phyloP scores from a whole-genome alignment of 129 eudicot species.

The Pittosporum tobira region DNA sequence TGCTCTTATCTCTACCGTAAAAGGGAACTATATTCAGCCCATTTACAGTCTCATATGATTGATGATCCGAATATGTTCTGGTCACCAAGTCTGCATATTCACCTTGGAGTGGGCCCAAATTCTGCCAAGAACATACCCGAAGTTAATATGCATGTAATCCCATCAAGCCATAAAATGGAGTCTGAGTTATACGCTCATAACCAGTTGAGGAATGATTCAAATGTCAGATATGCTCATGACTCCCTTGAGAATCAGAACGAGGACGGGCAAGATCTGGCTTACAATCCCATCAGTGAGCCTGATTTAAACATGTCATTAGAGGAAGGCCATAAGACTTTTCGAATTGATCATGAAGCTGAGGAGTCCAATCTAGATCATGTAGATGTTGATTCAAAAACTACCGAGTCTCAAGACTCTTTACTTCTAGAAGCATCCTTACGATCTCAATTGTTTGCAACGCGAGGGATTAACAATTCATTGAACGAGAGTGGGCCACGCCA shows the following conservation, averaged over 20 bases:
- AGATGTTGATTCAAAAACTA: constrained; percentile 17
- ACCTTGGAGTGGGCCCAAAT: constrained; percentile 25
- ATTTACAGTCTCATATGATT: constrained; percentile 39
- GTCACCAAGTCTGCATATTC: constrained; percentile 28
- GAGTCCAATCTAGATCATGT: constrained; percentile 17
- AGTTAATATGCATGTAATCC: constrained; percentile 19
- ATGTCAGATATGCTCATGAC: constrained; percentile 18
- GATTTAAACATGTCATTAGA: constrained; percentile 30
- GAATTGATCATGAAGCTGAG: constrained; percentile 22
- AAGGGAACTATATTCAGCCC: constrained; percentile 52
- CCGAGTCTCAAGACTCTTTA: constrained; percentile 47
- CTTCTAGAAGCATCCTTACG: constrained; percentile 72
- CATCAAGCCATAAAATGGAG: constrained; percentile 24
- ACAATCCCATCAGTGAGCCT: constrained; percentile 32
- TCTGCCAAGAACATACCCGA: constrained; percentile 24
- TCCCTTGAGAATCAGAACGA: constrained; percentile 13
- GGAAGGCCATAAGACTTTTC: constrained; percentile 41
- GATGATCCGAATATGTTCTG: constrained; percentile 39
- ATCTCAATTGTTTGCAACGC: constrained; percentile 62
- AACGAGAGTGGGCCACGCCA: constrained; percentile 23
- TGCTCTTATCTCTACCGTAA: constrained; percentile 47
- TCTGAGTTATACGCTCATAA: constrained; percentile 16
- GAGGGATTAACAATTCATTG: constrained; percentile 25
- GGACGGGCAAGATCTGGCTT: constrained; percentile 18
- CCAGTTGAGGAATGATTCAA: constrained; percentile 15